Percentiles rank a stretch among this genome's conserved stretches.
Evolutionary conservation across 2,329 filamentous ascomycete species (phyloP).

Genomic region (Paraphaeosphaeria sporulosa): DNA sequence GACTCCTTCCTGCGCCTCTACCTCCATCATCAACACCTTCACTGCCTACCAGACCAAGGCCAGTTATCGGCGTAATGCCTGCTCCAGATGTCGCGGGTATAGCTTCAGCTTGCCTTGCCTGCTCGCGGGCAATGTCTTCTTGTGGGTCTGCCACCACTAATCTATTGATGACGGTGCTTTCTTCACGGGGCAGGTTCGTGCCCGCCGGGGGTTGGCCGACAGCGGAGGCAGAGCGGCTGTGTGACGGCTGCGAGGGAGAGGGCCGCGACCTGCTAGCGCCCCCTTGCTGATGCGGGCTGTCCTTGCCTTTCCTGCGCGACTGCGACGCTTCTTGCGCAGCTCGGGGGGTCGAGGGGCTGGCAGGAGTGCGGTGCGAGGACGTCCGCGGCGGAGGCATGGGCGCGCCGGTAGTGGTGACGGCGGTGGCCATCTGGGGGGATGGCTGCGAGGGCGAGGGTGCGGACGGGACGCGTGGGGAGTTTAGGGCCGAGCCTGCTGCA

Average conservation of each 20-base stretch:
- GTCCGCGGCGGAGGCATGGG: slow-evolving; percentile 80
- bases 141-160: slow-evolving; percentile 79
- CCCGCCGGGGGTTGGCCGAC: slow-evolving; percentile 63
- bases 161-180: slow-evolving; percentile 79
- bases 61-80: slow-evolving; percentile 56
- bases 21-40: slow-evolving; percentile 60
- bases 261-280: slow-evolving; percentile 42
- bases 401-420: slow-evolving; percentile 63
- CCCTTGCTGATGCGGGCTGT: slow-evolving; percentile 49
- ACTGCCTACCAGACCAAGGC: slow-evolving; percentile 58
- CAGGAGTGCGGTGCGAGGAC: slow-evolving; percentile 70
- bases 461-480: slow-evolving; percentile 54
- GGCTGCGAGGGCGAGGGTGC: slow-evolving; percentile 52
- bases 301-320: slow-evolving; percentile 59
- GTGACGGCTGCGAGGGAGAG: slow-evolving; percentile 46
- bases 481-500: slow-evolving; percentile 45
- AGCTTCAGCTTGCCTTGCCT: slow-evolving; percentile 72
- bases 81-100: slow-evolving; percentile 52
- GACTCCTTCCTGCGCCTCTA: slow-evolving; percentile 53
- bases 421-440: slow-evolving; percentile 55
- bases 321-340: slow-evolving; percentile 39
- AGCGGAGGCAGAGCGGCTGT: slow-evolving; percentile 57
- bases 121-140: slow-evolving; percentile 75
- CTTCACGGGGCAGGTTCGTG: slow-evolving; percentile 71
- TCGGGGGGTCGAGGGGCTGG: slow-evolving; percentile 39